Base-by-base conservation (phyloP, 805 yeast genomes). In the Wickerhamomyces hampshirensis region DNA sequence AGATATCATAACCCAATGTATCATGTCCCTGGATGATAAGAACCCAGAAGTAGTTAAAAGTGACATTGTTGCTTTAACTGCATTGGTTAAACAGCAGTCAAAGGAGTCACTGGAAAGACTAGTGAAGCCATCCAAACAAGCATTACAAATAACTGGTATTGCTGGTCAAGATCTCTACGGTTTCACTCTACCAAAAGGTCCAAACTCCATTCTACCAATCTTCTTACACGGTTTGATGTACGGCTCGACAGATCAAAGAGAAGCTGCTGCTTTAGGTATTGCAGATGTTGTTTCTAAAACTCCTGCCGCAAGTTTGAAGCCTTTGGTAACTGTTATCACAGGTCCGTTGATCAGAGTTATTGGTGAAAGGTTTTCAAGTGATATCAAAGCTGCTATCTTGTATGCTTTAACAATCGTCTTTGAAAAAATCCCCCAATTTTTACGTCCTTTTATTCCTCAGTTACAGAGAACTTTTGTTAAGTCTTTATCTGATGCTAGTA, bases 341-440 rank as follows among this genome's bases (percentile, higher is more conserved):
- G 99, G 99, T 64, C 98, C 98, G 27, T 72, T 93, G 55, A 93
- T 93, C 63, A 87, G 99, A 71, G 95, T 91, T 38, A 85, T 91
- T 55, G 98, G 99, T 55, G 99, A 93, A 62, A 79, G 96, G 60
- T 91, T 86, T 47, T 75, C 81, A 13, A 73, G 95, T 43, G 96
- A 88, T 48, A 86, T 93, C 50, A 93, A 93, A 69, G 81, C 95
- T 26, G 95, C 96, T n/a, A 91, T 94, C 48, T 69, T 93, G 53
- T 71, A 73, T 44, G 95, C 98, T 1, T 72, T 94, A 59, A 84
- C 83, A 55, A 75, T 75, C 45, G 66, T 94, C 55, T 77, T 93
- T 52, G 64, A 65, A 17, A 84, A 87, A 66, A 84, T 91, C 49
- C 96, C 98, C 2, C 86, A 83, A 55, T 85, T 86, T 58, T 71